Percentiles rank a stretch among this genome's conserved stretches.
Evolutionary conservation across 805 yeast species (phyloP).

Genomic region (Candida arabinofermentans): DNA sequence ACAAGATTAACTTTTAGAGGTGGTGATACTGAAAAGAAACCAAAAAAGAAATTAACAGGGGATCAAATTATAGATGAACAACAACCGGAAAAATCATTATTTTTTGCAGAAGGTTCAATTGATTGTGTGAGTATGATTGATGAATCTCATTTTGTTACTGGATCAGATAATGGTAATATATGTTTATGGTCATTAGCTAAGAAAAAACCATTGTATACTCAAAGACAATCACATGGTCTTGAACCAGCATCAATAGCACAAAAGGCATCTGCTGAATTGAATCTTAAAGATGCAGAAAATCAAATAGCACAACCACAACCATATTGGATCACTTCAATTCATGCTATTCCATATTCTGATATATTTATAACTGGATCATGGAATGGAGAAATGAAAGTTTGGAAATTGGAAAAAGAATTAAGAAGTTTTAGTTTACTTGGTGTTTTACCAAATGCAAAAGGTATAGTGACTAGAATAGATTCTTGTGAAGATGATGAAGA

Average conservation of each 20-base stretch:
- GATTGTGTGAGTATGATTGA: conserved; percentile 90
- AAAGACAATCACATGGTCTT: conserved; percentile 76
- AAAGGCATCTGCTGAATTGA: conserved; percentile 51
- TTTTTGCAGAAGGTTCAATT: conserved; percentile 77
- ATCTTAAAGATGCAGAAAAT: conserved; percentile 30
- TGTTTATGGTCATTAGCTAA: conserved; percentile 88
- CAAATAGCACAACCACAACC: conserved; percentile 76
- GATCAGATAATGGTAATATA: conserved; percentile 90
- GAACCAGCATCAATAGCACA: conserved; percentile 38
- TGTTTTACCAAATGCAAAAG: conserved; percentile 55
- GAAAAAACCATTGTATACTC: conserved; percentile 76
- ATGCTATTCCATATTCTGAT: conserved; percentile 82
- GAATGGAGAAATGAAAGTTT: conserved; percentile 71
- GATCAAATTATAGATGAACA: conserved; percentile 6
- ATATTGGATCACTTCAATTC: conserved; percentile 77
- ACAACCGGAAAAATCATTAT: conserved; percentile 21
- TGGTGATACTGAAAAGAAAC: conserved; percentile 55
- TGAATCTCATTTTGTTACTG: conserved; percentile 89
- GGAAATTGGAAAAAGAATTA: conserved; percentile 68
- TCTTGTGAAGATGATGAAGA: conserved; percentile 49
- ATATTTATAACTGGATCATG: conserved; percentile 85
- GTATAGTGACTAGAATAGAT: conserved; percentile 65
- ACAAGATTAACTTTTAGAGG: conserved; percentile 90
- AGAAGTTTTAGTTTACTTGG: conserved; percentile 59
- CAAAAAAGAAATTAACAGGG: conserved; percentile 27